Percentiles rank a stretch among this genome's conserved stretches.
Evolutionary conservation across 257 asterid genomes (phyloP).

Genomic region (Solanum acaule): DNA sequence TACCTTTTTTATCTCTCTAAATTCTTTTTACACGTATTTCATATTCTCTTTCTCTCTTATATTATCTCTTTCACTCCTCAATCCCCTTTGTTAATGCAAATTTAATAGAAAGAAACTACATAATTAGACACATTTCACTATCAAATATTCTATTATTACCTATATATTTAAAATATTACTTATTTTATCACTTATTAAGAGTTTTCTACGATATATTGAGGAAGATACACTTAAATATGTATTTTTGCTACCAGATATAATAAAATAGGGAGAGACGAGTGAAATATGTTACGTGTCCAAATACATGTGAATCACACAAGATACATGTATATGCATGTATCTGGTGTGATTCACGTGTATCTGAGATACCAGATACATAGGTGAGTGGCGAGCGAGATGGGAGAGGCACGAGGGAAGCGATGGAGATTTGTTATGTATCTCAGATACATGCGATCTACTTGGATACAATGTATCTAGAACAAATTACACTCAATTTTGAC

Average conservation of each 20-base stretch:
- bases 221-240: neutral
- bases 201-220: neutral
- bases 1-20: too few relatives aligned
- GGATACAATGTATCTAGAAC: neutral
- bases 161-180: neutral
- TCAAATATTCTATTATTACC: neutral
- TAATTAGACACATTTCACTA: neutral
- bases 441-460: neutral
- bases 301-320: neutral
- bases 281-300: neutral
- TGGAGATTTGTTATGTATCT: neutral
- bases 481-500: too few relatives aligned
- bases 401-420: neutral
- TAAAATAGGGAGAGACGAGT: neutral
- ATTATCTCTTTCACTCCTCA: neutral
- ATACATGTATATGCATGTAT: neutral
- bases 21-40: too few relatives aligned
- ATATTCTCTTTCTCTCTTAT: neutral
- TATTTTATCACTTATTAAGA: too few relatives aligned
- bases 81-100: neutral
- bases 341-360: neutral
- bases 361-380: neutral
- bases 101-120: neutral
- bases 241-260: neutral
- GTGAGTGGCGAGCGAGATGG: neutral